These are phyloP conservation scores for Crithidia expoeki DNA, from an alignment of 208 protist genomes.

Conservation along the genomic window DNA sequence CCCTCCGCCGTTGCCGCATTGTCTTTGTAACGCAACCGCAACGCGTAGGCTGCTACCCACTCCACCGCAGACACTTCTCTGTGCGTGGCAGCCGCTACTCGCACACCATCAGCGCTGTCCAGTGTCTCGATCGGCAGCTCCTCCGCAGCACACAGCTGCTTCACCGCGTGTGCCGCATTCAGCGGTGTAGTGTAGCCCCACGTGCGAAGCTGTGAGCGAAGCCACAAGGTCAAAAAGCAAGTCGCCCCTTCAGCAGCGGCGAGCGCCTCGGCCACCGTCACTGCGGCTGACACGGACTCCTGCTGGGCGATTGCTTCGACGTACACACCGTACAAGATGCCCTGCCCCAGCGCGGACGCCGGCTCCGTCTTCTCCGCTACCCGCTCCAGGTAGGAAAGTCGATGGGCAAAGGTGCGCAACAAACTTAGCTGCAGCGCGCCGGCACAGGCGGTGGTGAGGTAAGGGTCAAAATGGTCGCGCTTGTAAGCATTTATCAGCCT, in stretches of 20 bases:
- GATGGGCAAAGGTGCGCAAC: conserved; percentile 48
- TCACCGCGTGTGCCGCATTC: neutral
- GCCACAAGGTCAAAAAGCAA: conserved; percentile 41
- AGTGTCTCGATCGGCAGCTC: conserved; percentile 36
- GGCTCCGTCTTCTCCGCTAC: conserved; percentile 55
- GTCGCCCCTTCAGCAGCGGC: conserved; percentile 10
- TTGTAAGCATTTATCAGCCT: conserved; percentile 37
- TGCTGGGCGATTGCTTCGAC: conserved; percentile 35
- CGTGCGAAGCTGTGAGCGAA: conserved; percentile 21
- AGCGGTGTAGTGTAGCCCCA: conserved; percentile 6
- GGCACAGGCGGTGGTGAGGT: conserved; percentile 43
- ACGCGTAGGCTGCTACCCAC: conserved; percentile 24
- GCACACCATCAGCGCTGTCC: conserved; percentile 18
- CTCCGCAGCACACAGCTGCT: conserved; percentile 7
- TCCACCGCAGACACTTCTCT: conserved; percentile 24
- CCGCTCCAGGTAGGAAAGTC: conserved; percentile 48
- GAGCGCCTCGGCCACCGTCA: conserved; percentile 30
- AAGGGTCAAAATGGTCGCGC: conserved; percentile 28
- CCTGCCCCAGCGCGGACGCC: conserved; percentile 37
- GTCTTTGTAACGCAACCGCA: conserved; percentile 1
- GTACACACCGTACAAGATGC: conserved; percentile 55
- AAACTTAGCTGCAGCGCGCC: conserved; percentile 61
- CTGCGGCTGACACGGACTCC: conserved; percentile 37
- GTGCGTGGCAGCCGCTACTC: conserved; percentile 2
- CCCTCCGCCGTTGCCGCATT: neutral